Evolutionary conservation across 2,329 filamentous ascomycete species (phyloP), one percentile per base, ranked within the genome.

Genomic region (Colletotrichum scovillei): DNA sequence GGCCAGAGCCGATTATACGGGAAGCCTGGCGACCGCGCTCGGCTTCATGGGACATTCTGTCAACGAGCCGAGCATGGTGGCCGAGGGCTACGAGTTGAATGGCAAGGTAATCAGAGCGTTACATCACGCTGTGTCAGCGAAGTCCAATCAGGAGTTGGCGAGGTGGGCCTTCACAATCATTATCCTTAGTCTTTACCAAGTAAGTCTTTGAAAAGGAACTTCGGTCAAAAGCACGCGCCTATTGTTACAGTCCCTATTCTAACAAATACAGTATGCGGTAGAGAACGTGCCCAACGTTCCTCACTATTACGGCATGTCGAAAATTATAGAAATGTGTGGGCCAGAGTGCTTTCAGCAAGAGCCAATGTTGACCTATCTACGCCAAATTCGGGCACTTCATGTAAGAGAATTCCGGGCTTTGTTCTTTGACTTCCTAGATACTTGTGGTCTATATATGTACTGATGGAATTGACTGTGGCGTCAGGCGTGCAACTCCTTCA

Each of bases 281-380:
- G 65, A 72, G 11, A 38, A 52, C 9, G 35, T 69, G 12, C 3
- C 52, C 35, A 53, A 63, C 14, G 35, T 69, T 30, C 69, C 65
- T 1, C 69, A 72, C 1, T 64, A 72, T 8, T 32, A 42, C 5
- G 69, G 69, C 6, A 59, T 72, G 5, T n/a, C 67, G 1, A 38
- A 26, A 5, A 58, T 72, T 6, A 53, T 69, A 16, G 58, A 69
- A 6, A 59, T 42, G 19, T 72, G 69, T 28, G 69, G 69, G 3
- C 65, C 69, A 19, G 59, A 68, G 4, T 69, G 53, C 35, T 72
- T 72, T 24, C 65, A 68, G 30, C 35, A 59, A 28, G 69, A 72
- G 32, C 65, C 69, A 3, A 69, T 72, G 57, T 32, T 72, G 49
- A 68, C 69, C 6, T 55, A n/a, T 9, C 35, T 69, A 7, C 52